Percentiles rank a stretch among this genome's conserved stretches.
These are phyloP conservation scores for Aspergillus panamensis DNA, from an alignment of 495 filamentous ascomycete genomes.

Conservation along the genomic window DNA sequence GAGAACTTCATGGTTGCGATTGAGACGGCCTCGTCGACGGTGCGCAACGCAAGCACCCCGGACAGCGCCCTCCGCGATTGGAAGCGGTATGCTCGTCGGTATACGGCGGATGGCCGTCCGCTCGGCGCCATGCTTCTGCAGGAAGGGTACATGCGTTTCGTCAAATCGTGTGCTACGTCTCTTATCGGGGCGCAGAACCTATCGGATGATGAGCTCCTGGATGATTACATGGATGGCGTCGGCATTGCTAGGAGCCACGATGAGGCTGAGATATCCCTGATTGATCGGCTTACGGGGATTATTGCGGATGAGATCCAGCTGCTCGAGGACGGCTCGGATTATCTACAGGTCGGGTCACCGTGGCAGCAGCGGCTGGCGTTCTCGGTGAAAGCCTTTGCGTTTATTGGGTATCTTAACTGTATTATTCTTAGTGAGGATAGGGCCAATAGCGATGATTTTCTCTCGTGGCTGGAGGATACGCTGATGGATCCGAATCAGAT, in stretches of 20 bases:
- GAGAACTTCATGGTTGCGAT: slow-evolving; percentile 78
- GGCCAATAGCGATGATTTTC: slow-evolving; percentile 74
- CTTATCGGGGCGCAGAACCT: slow-evolving; percentile 55
- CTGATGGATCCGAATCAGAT: slow-evolving; percentile 77
- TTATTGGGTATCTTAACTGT: slow-evolving; percentile 85
- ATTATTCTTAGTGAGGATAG: slow-evolving; percentile 72
- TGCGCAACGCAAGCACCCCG: slow-evolving; percentile 57
- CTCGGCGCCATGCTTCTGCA: slow-evolving; percentile 91
- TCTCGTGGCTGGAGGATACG: slow-evolving; percentile 81
- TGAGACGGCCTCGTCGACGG: slow-evolving; percentile 81
- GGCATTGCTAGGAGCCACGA: slow-evolving; percentile 49
- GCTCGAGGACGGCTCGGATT: slow-evolving; percentile 86
- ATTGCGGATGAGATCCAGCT: slow-evolving; percentile 77
- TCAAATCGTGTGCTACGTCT: slow-evolving; percentile 74
- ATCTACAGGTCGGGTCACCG: slow-evolving; percentile 74
- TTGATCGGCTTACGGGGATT: slow-evolving; percentile 70
- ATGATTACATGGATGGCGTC: slow-evolving; percentile 62
- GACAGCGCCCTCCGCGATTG: slow-evolving; percentile 63
- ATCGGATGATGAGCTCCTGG: slow-evolving; percentile 64
- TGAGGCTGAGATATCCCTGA: slow-evolving; percentile 37
- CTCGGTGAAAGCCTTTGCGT: slow-evolving; percentile 73
- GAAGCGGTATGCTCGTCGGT: slow-evolving; percentile 78
- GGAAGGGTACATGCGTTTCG: slow-evolving; percentile 77
- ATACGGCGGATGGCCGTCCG: slow-evolving; percentile 72
- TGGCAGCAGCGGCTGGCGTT: slow-evolving; percentile 87